These are phyloP conservation scores for Neurospora sp. DNA, from an alignment of 495 filamentous ascomycete genomes.

Conservation along the genomic window DNA sequence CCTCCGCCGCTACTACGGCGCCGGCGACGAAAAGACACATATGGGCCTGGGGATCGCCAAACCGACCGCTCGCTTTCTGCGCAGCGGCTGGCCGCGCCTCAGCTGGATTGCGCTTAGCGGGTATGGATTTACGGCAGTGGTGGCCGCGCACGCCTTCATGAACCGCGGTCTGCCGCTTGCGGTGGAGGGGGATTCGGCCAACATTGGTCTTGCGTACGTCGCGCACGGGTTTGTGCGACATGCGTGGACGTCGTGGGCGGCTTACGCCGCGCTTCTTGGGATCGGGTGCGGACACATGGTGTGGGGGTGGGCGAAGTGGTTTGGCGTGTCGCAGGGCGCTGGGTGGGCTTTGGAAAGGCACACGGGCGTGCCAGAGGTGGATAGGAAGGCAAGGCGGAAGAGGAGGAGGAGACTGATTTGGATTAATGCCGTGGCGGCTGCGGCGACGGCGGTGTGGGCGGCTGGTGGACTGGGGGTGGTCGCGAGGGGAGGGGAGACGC, in stretches of 20 bases:
- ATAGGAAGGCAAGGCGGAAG: slow-evolving; percentile 33
- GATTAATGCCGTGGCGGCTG: slow-evolving; percentile 52
- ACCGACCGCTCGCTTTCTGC: slow-evolving; percentile 20
- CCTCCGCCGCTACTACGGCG: slow-evolving; percentile 56
- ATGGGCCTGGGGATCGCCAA: slow-evolving; percentile 1
- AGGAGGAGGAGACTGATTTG: slow-evolving; percentile 55
- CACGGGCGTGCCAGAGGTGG: slow-evolving; percentile 19
- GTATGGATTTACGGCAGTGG: slow-evolving; percentile 55
- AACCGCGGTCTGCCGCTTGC: slow-evolving; percentile 61
- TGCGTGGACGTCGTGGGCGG: slow-evolving; percentile 51
- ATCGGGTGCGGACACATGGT: slow-evolving; percentile 69
- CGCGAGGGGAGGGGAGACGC: slow-evolving; percentile 55
- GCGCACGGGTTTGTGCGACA: slow-evolving; percentile 75
- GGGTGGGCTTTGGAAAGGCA: slow-evolving; percentile 18
- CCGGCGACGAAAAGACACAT: slow-evolving; percentile 11
- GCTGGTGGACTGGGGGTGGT: slow-evolving; percentile 72
- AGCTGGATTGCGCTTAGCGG: slow-evolving; percentile 54
- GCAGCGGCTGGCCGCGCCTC: slow-evolving; percentile 55
- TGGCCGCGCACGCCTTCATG: slow-evolving; percentile 59
- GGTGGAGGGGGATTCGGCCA: slow-evolving; percentile 72
- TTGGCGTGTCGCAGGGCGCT: slow-evolving; percentile 39
- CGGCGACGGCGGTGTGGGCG: slow-evolving; percentile 59
- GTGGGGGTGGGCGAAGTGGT: slow-evolving; percentile 74
- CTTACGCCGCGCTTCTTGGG: slow-evolving; percentile 58
- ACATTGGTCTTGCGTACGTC: slow-evolving; percentile 71